Conservation (phyloP, 441 rosid species). For the Geranium incanum region DNA sequence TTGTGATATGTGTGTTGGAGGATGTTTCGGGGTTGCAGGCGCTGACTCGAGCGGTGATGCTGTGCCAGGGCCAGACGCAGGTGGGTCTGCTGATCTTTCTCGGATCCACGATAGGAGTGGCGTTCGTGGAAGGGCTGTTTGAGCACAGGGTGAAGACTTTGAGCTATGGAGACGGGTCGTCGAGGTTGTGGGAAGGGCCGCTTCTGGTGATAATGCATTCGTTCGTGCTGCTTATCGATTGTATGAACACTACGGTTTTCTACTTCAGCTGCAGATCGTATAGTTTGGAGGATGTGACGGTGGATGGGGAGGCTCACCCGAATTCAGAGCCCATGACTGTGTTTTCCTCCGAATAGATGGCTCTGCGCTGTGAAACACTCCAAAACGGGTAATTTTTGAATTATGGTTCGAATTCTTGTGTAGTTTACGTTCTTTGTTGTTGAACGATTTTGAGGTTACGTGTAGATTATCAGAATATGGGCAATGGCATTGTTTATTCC, state of each 20-base stretch:
- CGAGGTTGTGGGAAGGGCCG: constrained; percentile 92
- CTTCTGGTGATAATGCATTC: constrained; percentile 78
- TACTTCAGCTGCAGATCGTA: constrained; percentile 77
- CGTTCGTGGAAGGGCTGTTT: constrained; percentile 74
- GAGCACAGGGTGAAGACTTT: constrained; percentile 79
- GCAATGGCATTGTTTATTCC: too few species aligned
- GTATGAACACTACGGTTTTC: constrained; percentile 80
- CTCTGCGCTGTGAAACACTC: not conserved
- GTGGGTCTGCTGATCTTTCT: constrained; percentile 76
- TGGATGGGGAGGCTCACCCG: constrained; percentile 42
- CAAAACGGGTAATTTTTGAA: not conserved
- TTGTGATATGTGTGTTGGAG: constrained; percentile 72
- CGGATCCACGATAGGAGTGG: constrained; percentile 72
- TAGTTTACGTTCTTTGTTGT: not conserved
- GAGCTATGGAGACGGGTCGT: constrained; percentile 88
- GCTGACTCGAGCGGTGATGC: constrained; percentile 46
- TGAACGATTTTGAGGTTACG: not conserved
- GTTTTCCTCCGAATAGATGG: constrained; percentile 21
- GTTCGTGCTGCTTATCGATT: constrained; percentile 70
- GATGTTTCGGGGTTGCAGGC: constrained; percentile 78
- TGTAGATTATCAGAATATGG: too few species aligned
- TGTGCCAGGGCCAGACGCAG: constrained; percentile 88
- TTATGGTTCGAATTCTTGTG: not conserved
- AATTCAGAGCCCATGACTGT: constrained; percentile 37
- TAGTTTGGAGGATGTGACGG: constrained; percentile 40